phyloP scores from a whole-genome alignment of 306 rosid genomes.

The Cicer chorassanicum region DNA sequence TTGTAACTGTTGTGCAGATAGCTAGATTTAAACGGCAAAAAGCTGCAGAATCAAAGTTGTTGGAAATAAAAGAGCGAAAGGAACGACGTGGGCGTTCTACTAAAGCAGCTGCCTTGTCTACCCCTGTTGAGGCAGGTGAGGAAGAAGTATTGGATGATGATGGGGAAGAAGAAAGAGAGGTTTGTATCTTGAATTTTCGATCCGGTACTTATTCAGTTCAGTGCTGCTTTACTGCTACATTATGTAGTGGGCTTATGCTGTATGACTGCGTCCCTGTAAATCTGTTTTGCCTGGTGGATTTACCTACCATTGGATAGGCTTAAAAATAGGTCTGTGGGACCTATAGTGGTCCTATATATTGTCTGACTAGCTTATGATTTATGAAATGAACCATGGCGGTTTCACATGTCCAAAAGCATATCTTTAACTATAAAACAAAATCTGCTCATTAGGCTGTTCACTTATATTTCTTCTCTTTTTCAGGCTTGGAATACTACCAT shows the following conservation, averaged over 20 bases:
- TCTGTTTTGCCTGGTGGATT: conserved; percentile 16
- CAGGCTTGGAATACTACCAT: conserved; percentile 92
- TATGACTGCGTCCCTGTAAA: conserved; percentile 8
- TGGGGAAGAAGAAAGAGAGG: conserved; percentile 98
- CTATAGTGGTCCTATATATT: conserved; percentile 26
- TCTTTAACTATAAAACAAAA: conserved; percentile 5
- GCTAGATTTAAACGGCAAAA: conserved; percentile 81
- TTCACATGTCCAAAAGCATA: conserved; percentile 3
- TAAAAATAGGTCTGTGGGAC: conserved; percentile 8
- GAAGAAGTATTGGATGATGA: conserved; percentile 90
- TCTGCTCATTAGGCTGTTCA: conserved; percentile 25
- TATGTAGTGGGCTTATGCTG: conserved; percentile 24
- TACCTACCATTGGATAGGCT: conserved; percentile 2
- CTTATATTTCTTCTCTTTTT: conserved; percentile 9
- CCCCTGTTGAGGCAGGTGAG: conserved; percentile 93
- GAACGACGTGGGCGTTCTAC: conserved; percentile 92
- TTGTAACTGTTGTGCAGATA: conserved; percentile 59
- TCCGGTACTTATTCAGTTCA: conserved; percentile 15
- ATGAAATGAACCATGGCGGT: conserved; percentile 13
- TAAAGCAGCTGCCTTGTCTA: conserved; percentile 87
- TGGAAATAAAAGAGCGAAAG: conserved; percentile 93
- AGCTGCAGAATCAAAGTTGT: conserved; percentile 89
- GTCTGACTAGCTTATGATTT: conserved; percentile 29
- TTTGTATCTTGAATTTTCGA: conserved; percentile 44
- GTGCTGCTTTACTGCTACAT: conserved; percentile 24